Conservation (phyloP, 495 filamentous ascomycete genomes). For the Talaromyces ruber region DNA sequence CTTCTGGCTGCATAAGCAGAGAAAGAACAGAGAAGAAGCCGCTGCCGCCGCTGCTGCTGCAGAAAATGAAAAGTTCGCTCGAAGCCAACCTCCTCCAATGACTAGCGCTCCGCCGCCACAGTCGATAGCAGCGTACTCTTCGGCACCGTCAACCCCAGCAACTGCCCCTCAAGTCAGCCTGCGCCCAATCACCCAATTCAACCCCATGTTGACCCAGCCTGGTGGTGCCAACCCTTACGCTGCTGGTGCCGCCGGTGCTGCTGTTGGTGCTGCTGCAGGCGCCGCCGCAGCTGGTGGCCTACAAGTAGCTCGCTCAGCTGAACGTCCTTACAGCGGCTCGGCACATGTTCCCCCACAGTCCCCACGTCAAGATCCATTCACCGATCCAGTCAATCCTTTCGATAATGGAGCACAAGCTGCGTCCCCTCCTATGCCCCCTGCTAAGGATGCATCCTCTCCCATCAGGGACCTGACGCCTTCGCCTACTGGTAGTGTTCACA, state of each 20-base stretch:
- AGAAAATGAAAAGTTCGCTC: conserved; percentile 50
- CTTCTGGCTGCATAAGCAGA: conserved; percentile 57
- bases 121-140: conserved; percentile 26
- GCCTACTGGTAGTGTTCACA: conserved; percentile 10
- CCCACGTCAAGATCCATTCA: conserved; percentile 29
- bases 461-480: background rate
- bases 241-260: conserved; percentile 15
- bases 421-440: conserved; percentile 19
- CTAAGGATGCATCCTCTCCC: background rate
- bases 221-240: conserved; percentile 14
- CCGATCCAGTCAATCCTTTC: conserved; percentile 46
- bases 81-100: conserved; percentile 17
- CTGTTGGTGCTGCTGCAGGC: conserved; percentile 9
- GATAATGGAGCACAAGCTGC: conserved; percentile 31
- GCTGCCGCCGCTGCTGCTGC: conserved; percentile 39
- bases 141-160: conserved; percentile 27
- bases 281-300: conserved; percentile 5
- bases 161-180: conserved; percentile 78
- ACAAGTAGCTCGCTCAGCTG: conserved; percentile 17
- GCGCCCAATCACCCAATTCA: conserved; percentile 80
- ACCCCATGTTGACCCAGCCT: conserved; percentile 46
- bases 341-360: conserved; percentile 20
- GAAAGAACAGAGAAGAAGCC: conserved; percentile 44
- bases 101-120: conserved; percentile 30
- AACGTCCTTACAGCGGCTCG: conserved; percentile 3